Base-by-base conservation (phyloP, 345 rosid genomes). In the Pistacia atlantica region DNA sequence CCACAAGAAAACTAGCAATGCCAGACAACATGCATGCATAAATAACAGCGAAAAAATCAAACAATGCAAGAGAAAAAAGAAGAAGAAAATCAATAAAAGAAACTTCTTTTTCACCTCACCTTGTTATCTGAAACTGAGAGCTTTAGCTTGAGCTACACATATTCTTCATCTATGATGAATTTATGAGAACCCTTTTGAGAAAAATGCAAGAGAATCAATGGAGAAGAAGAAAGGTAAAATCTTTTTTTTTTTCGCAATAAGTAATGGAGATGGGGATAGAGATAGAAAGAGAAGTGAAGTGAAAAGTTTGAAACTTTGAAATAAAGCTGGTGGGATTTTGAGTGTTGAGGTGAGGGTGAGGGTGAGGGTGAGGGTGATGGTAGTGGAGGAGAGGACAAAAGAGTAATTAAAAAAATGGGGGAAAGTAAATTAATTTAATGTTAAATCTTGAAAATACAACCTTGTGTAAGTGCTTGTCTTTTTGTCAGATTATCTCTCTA, bases 281-380 rank as follows among this genome's bases (percentile, higher is more conserved):
- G 42, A 11, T 56, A 52, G 11, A 54, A 17, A 51, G 55, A 51
- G 55, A 42, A 42, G 8, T 42, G 46, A 4, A 0, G 54, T 8
- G 54, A 56, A 20, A 7, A 54, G 45, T 38, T 45, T 64, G 69
- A 66, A 80, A 80, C 75, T 83, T 85, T 80, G 84, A 83, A 82
- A 78, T 72, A 80, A 80, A 77, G 75, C 80, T 12, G 68, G 75
- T 48, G 33, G n/a, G 33, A 31, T 31, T 20, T 56, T 65, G 70
- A 38, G 5, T 38, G 42, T 2, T 0, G 25, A 0, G 8, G 8
- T 42, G 46, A 42, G 46, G 6, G 46, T 42, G 46, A 42, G 4
- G 8, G 46, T 42, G 46, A 42, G 9, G 6, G 46, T 42, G 9
- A 42, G 2, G 33, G 46, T 45, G 61, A 69, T 63, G 35, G 28